These are phyloP conservation scores for Aspergillus egyptiacus DNA, from an alignment of 495 filamentous ascomycete genomes.

Conservation along the genomic window DNA sequence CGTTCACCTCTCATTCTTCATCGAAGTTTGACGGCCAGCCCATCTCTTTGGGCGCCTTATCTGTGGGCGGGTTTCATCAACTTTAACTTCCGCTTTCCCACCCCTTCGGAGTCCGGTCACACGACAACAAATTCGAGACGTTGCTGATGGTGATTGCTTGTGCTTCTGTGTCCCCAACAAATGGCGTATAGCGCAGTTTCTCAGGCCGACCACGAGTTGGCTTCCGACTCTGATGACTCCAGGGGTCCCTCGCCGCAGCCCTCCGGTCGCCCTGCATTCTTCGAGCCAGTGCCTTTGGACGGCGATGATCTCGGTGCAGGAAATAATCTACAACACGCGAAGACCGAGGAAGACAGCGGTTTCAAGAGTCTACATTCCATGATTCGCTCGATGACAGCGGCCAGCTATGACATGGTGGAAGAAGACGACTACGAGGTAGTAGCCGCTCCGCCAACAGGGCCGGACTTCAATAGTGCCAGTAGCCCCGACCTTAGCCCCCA, in stretches of 20 bases:
- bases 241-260: slow-evolving; percentile 26
- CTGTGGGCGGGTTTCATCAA: slow-evolving; percentile 2
- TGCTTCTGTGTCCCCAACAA: slow-evolving; percentile 8
- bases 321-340: slow-evolving; percentile 22
- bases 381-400: slow-evolving; percentile 38
- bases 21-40: neutral
- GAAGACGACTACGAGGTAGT: slow-evolving; percentile 39
- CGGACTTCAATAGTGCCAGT: slow-evolving; percentile 21
- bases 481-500: slow-evolving; percentile 13
- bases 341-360: slow-evolving; percentile 21
- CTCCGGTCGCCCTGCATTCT: slow-evolving; percentile 15
- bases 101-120: slow-evolving; percentile 4
- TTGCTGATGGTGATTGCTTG: slow-evolving; percentile 17
- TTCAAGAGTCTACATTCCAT: slow-evolving; percentile 31
- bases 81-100: slow-evolving; percentile 1
- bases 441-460: slow-evolving; percentile 28
- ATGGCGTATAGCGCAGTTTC: slow-evolving; percentile 48
- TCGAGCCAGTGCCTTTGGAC: slow-evolving; percentile 26
- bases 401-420: slow-evolving; percentile 43
- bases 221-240: slow-evolving; percentile 33
- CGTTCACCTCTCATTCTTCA: neutral
- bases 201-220: slow-evolving; percentile 37
- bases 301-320: slow-evolving; percentile 24
- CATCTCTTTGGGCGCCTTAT: slow-evolving; percentile 8
- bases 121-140: slow-evolving; percentile 8